phyloP scores from a whole-genome alignment of 169 alveolate genomes.

The Plasmodium vivax region DNA sequence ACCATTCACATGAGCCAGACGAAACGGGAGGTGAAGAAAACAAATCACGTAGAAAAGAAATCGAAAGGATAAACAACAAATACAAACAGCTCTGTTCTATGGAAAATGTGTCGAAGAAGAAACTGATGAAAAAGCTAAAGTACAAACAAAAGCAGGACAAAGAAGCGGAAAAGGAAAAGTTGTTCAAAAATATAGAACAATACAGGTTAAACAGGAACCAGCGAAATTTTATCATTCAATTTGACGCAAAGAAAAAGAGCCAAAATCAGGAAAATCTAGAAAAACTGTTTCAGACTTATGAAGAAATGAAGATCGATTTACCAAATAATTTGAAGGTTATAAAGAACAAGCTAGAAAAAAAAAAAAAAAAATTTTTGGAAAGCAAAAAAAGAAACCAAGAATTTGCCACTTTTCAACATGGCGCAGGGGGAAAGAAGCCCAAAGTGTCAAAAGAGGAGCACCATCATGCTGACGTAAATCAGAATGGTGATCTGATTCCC shows the following conservation, averaged over 20 bases:
- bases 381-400: conserved; percentile 19
- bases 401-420: not conserved
- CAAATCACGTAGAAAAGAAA: not conserved
- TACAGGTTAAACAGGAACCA: conserved; percentile 61
- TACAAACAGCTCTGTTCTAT: not conserved
- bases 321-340: conserved; percentile 73
- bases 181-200: conserved; percentile 74
- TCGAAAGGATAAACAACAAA: not conserved
- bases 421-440: conserved; percentile 3
- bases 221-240: conserved; percentile 60
- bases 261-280: conserved; percentile 56
- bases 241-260: conserved; percentile 21
- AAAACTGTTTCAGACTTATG: conserved; percentile 46
- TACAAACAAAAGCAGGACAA: conserved; percentile 33
- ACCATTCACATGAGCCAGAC: not conserved
- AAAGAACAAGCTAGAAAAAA: conserved; percentile 35
- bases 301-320: conserved; percentile 66
- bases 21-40: not conserved
- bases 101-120: conserved; percentile 44
- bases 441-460: conserved; percentile 1
- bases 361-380: conserved; percentile 48
- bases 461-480: not conserved
- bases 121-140: conserved; percentile 60
- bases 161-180: conserved; percentile 40
- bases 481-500: not conserved